Evolutionary conservation across 2,329 filamentous ascomycete species (phyloP).

Genomic region (Cadophora gregata): DNA sequence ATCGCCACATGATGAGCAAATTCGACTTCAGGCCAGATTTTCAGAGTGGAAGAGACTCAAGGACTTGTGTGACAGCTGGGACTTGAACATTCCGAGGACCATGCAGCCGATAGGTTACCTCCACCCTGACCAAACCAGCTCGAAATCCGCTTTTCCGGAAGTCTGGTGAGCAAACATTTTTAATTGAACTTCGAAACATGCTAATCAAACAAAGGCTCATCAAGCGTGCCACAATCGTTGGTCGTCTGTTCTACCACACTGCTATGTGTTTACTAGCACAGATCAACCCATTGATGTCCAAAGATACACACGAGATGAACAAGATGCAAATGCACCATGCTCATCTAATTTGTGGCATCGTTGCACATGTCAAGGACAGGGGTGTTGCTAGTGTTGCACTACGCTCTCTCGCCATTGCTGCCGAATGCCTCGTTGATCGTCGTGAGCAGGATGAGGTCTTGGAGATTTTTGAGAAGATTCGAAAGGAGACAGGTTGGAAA

Average conservation of each 20-base stretch:
- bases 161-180: constrained; percentile 67
- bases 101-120: constrained; percentile 88
- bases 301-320: constrained; percentile 67
- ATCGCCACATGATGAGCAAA: constrained; percentile 66
- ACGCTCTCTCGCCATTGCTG: constrained; percentile 78
- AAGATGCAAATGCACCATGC: constrained; percentile 75
- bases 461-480: constrained; percentile 75
- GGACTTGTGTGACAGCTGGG: constrained; percentile 83
- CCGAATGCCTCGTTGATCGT: constrained; percentile 70
- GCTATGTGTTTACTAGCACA: constrained; percentile 82
- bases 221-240: constrained; percentile 81
- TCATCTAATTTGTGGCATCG: constrained; percentile 86
- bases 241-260: constrained; percentile 87
- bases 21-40: constrained; percentile 67
- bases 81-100: constrained; percentile 75
- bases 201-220: constrained; percentile 66
- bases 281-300: constrained; percentile 72
- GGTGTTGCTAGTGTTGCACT: constrained; percentile 81
- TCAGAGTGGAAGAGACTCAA: constrained; percentile 83
- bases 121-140: constrained; percentile 67
- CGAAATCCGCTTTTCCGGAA: constrained; percentile 81
- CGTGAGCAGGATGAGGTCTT: constrained; percentile 83
- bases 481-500: constrained; percentile 78
- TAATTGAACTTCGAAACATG: constrained; percentile 23
- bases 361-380: constrained; percentile 81